Evolutionary conservation across 2,329 filamentous ascomycete species (phyloP).

Genomic region (Talaromyces sp.): DNA sequence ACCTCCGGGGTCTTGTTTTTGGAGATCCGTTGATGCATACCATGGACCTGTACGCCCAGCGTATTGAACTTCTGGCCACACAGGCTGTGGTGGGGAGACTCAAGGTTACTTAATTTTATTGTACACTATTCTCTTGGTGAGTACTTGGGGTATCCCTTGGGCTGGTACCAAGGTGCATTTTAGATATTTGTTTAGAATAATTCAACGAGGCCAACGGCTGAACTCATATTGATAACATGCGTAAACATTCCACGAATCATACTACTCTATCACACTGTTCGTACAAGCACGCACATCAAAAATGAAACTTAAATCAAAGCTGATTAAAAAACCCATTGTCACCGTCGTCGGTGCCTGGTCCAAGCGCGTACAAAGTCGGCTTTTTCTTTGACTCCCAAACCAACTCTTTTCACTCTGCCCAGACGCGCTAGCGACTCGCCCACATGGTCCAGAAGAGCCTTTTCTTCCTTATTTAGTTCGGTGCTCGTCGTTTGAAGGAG

Average conservation of each 20-base stretch:
- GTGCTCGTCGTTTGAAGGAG: slow-evolving; percentile 13
- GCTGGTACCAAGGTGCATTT: not conserved
- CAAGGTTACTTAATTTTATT: not conserved
- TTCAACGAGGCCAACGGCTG: not conserved
- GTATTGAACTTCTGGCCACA: slow-evolving; percentile 68
- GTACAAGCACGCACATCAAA: not conserved
- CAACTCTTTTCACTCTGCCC: slow-evolving; percentile 83
- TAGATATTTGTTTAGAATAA: not conserved
- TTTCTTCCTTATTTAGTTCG: slow-evolving; percentile 53
- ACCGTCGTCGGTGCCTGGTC: slow-evolving; percentile 25
- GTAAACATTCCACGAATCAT: not conserved
- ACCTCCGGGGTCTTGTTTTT: slow-evolving; percentile 68
- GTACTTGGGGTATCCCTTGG: not conserved
- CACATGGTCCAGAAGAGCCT: slow-evolving; percentile 69
- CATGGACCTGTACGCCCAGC: slow-evolving; percentile 70
- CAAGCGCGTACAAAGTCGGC: slow-evolving; percentile 72
- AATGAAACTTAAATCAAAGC: not conserved
- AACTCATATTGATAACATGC: not conserved
- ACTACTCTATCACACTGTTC: not conserved
- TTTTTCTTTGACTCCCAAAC: slow-evolving; percentile 79
- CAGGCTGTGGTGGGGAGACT: slow-evolving; percentile 52
- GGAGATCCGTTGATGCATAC: slow-evolving; percentile 76
- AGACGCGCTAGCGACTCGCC: slow-evolving; percentile 83
- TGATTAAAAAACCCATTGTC: not conserved
- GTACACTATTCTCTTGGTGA: no score